A percentile compares a stretch with the other conserved stretches of the same genome.
These are phyloP conservation scores for Pyrus pyrifolia DNA, from an alignment of 306 rosid genomes.

Conservation along the genomic window DNA sequence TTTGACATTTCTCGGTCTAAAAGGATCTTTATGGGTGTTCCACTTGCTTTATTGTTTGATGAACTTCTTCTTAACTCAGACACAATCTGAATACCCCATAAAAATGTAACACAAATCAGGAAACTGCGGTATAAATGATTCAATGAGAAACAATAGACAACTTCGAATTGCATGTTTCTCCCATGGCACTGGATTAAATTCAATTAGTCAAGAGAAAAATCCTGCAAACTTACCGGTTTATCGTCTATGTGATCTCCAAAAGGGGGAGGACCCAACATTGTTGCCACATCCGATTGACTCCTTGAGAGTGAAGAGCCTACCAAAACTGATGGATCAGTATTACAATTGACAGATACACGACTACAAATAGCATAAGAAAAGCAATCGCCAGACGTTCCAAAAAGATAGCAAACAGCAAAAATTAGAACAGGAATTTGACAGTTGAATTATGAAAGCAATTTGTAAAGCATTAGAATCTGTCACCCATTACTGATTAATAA, in stretches of 20 bases:
- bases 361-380: constrained; percentile 9
- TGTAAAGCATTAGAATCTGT: background rate
- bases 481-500: background rate
- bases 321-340: constrained; percentile 7
- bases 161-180: background rate
- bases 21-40: constrained; percentile 65
- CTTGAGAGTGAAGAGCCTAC: constrained; percentile 58
- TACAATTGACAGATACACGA: background rate
- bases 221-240: constrained; percentile 46
- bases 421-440: background rate
- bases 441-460: background rate
- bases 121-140: constrained; percentile 5
- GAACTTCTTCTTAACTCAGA: constrained; percentile 47
- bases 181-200: background rate
- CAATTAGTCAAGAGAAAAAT: constrained; percentile 7
- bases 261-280: constrained; percentile 36
- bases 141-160: background rate
- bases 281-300: constrained; percentile 51
- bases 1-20: constrained; percentile 78
- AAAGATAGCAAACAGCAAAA: background rate
- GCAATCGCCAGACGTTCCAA: background rate
- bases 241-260: constrained; percentile 63
- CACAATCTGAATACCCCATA: constrained; percentile 38
- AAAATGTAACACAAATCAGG: constrained; percentile 19
- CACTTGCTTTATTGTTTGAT: constrained; percentile 47